Evolutionary conservation across 78 protist species (phyloP).

Genomic region (Dictyostelium intermedium): DNA sequence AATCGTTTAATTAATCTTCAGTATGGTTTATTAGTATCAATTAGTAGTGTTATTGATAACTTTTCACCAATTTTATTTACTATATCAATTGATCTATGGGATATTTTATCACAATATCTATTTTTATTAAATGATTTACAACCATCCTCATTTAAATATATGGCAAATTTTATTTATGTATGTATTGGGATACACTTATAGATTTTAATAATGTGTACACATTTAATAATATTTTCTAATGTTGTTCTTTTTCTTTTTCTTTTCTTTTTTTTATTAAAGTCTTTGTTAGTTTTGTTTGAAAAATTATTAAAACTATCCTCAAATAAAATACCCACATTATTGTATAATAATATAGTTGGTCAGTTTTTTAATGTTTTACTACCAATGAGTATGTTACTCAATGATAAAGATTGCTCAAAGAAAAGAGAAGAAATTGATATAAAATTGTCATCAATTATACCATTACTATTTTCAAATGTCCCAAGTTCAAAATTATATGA

Average conservation of each 20-base stretch:
- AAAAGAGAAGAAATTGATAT: neutral
- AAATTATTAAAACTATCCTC: constrained; percentile 9
- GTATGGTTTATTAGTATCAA: neutral
- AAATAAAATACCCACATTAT: neutral
- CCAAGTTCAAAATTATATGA: constrained; percentile 6
- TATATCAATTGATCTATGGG: neutral
- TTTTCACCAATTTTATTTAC: neutral
- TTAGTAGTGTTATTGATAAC: neutral
- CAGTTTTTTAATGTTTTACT: neutral
- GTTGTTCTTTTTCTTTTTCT: too few relatives aligned
- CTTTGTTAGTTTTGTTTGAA: neutral
- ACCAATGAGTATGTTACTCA: neutral
- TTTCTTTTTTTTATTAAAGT: too few relatives aligned
- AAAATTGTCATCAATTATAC: neutral
- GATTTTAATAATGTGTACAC: too few relatives aligned
- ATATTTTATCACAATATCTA: neutral
- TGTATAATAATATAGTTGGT: neutral
- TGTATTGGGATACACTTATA: neutral
- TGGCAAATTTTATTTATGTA: neutral
- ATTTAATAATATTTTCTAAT: too few relatives aligned
- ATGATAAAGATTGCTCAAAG: neutral
- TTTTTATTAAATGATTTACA: neutral
- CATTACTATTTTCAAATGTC: neutral
- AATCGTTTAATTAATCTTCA: neutral
- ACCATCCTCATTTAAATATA: neutral